Percentiles rank a stretch among this genome's conserved stretches.
phyloP scores from a whole-genome alignment of 352 stramenopile genomes.

The Globisporangium perplexum region DNA sequence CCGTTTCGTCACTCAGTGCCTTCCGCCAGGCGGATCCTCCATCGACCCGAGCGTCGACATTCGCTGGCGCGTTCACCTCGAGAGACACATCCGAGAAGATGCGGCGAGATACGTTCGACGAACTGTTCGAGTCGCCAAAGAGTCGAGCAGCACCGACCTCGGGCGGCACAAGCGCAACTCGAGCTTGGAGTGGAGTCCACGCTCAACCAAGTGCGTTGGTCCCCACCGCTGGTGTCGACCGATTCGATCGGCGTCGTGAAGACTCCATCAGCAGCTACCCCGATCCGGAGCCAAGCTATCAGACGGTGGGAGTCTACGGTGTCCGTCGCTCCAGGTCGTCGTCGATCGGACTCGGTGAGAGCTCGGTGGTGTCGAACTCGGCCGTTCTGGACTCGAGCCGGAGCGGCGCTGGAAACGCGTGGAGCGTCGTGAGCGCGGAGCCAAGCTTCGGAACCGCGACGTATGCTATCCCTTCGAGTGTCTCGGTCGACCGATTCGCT shows the following conservation, averaged over 20 bases:
- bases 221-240: conserved; percentile 28
- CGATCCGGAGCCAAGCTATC: not conserved
- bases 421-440: conserved; percentile 27
- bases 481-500: conserved; percentile 9
- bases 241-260: conserved; percentile 43
- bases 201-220: not conserved
- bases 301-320: conserved; percentile 2
- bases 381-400: not conserved
- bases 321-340: conserved; percentile 4
- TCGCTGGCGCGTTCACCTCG: not conserved
- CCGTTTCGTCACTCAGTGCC: not conserved
- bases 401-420: conserved; percentile 22
- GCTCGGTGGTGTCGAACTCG: not conserved
- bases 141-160: not conserved
- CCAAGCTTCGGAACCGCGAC: conserved; percentile 23
- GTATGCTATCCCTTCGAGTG: conserved; percentile 36
- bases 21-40: not conserved
- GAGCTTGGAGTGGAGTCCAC: conserved; percentile 10
- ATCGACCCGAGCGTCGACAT: conserved; percentile 1
- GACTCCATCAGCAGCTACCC: conserved; percentile 2
- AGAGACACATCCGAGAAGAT: conserved; percentile 13
- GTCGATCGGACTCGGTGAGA: conserved; percentile 13
- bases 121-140: conserved; percentile 67
- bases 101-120: conserved; percentile 67
- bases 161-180: not conserved